Conservation (phyloP, 805 yeast species). For the Kodamaea hsintzibuensis region DNA sequence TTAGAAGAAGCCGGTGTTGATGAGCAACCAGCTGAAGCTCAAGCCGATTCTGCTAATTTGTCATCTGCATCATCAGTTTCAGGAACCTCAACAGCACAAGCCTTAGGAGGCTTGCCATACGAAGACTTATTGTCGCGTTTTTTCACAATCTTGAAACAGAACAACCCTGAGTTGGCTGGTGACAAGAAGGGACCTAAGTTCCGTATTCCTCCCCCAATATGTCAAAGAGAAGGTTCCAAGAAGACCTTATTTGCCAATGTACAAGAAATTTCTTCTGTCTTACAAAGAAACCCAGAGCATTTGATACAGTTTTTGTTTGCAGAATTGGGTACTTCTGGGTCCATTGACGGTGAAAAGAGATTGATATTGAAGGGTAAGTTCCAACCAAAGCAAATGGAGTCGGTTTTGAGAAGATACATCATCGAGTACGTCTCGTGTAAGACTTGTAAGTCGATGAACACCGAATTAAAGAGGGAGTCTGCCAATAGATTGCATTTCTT, state of each 20-base stretch:
- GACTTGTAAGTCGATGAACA: constrained; percentile 97
- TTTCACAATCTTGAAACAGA: constrained; percentile 80
- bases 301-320: constrained; percentile 95
- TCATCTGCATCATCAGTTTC: constrained; percentile 7
- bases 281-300: constrained; percentile 97
- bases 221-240: constrained; percentile 95
- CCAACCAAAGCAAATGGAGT: constrained; percentile 96
- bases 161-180: constrained; percentile 98
- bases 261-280: constrained; percentile 88
- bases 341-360: constrained; percentile 97
- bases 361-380: constrained; percentile 97
- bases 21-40: constrained; percentile 27
- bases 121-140: constrained; percentile 78
- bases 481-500: constrained; percentile 95
- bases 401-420: constrained; percentile 93
- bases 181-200: constrained; percentile 90
- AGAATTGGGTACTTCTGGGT: constrained; percentile 99
- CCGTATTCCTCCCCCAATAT: constrained; percentile 96
- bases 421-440: constrained; percentile 97
- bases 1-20: constrained; percentile 87
- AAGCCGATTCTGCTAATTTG: constrained; percentile 18
- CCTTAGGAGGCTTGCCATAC: constrained; percentile 63
- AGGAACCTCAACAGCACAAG: constrained; percentile 12
- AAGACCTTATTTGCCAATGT: constrained; percentile 95
- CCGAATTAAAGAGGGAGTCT: constrained; percentile 92